A percentile compares a stretch with the other conserved stretches of the same genome.
Evolutionary conservation across 192 early-diverging fungal species (phyloP).

Genomic region (Entrophospora sp.): DNA sequence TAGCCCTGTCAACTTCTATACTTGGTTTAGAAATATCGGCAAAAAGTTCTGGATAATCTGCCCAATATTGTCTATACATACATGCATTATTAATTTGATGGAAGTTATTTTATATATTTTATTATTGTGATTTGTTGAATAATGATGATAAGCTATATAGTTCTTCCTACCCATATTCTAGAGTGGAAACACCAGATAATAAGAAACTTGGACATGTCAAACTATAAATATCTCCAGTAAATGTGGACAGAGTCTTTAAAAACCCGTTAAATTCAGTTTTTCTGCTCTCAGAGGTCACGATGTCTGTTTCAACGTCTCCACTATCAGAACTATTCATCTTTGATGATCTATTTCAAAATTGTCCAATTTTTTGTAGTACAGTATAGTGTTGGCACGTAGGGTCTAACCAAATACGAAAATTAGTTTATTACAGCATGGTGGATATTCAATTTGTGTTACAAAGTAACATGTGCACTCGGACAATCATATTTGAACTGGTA

Average conservation of each 20-base stretch:
- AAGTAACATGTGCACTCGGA: too few species aligned
- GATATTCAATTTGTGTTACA: too few species aligned
- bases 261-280: slow-evolving; percentile 12
- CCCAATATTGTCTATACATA: slow-evolving; percentile 45
- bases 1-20: slow-evolving; percentile 55
- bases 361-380: too few species aligned
- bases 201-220: slow-evolving; percentile 76
- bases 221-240: slow-evolving; percentile 72
- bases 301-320: too few species aligned
- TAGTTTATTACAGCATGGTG: too few species aligned
- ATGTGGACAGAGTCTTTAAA: slow-evolving; percentile 50
- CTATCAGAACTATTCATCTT: too few species aligned
- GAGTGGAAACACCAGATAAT: slow-evolving; percentile 63
- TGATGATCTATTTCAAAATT: too few species aligned
- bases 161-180: slow-evolving; percentile 61
- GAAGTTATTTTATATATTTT: neutral
- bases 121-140: slow-evolving; percentile 21
- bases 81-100: neutral
- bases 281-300: too few species aligned
- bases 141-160: too few species aligned
- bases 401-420: too few species aligned
- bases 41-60: slow-evolving; percentile 52
- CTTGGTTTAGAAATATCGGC: slow-evolving; percentile 53
- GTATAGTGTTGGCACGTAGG: too few species aligned
- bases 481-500: too few species aligned